Conservation (phyloP, 805 yeast genomes). For the Metschnikowia koreensis region DNA sequence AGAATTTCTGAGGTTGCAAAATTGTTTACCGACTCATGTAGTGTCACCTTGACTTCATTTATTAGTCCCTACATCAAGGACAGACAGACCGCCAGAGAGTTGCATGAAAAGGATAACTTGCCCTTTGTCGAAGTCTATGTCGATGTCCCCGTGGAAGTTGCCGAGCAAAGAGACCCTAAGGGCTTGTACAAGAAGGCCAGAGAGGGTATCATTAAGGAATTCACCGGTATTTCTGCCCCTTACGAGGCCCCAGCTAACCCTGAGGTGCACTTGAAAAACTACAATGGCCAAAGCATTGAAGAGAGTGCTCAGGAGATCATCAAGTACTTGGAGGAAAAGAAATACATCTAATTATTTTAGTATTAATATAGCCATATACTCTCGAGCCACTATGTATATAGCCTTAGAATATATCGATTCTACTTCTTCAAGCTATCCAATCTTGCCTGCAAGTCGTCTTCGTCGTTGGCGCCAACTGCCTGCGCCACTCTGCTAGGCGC, state of each 20-base stretch:
- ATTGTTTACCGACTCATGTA: conserved; percentile 89
- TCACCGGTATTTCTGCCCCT: conserved; percentile 95
- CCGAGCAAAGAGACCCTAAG: conserved; percentile 96
- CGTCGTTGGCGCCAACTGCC: conserved; percentile 54
- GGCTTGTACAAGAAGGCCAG: conserved; percentile 96
- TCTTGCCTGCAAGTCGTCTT: conserved; percentile 87
- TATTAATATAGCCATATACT: background rate
- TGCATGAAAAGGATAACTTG: conserved; percentile 70
- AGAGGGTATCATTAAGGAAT: conserved; percentile 89
- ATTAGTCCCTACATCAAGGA: conserved; percentile 88
- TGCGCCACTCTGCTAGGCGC: conserved; percentile 45
- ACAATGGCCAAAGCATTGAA: conserved; percentile 63
- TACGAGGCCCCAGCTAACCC: conserved; percentile 88
- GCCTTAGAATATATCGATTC: too few relatives aligned
- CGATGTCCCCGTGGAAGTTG: conserved; percentile 91
- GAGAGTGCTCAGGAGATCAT: conserved; percentile 74
- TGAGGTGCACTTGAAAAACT: conserved; percentile 78
- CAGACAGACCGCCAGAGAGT: conserved; percentile 79
- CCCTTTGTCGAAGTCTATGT: conserved; percentile 90
- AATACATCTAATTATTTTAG: conserved; percentile 27
- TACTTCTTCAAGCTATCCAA: conserved; percentile 73
- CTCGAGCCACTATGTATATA: too few relatives aligned
- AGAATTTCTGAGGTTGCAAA: conserved; percentile 94
- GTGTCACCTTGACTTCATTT: conserved; percentile 85
- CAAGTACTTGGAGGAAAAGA: conserved; percentile 59